phyloP scores from a whole-genome alignment of 345 rosid genomes.

The Clausena lansium region DNA sequence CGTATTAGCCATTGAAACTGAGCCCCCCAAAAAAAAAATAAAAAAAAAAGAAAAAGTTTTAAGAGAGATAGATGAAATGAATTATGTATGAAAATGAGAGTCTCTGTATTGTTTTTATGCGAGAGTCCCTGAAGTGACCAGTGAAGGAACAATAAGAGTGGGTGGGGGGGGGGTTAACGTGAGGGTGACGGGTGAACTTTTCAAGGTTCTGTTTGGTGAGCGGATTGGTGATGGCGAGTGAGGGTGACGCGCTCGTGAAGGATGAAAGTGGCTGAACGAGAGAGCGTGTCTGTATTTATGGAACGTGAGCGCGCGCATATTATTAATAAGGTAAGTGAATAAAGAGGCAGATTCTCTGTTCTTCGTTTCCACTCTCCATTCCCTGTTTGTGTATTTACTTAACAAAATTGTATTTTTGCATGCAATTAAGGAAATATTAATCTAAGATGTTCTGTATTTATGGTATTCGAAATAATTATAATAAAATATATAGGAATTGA shows the following conservation, averaged over 20 bases:
- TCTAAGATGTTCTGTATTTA: neutral
- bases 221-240: neutral
- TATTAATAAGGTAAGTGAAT: neutral
- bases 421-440: neutral
- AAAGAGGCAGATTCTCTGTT: neutral
- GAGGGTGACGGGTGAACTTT: slow-evolving; percentile 3
- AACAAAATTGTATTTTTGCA: neutral
- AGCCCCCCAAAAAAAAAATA: neutral
- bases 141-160: too few species aligned
- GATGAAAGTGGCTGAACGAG: neutral
- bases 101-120: neutral
- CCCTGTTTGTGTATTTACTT: neutral
- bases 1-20: slow-evolving; percentile 14
- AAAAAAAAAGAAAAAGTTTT: neutral
- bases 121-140: neutral
- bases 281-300: neutral
- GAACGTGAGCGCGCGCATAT: neutral
- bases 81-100: neutral
- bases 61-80: too few species aligned
- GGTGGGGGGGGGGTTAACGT: neutral
- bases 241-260: neutral
- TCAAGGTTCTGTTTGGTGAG: neutral
- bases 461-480: neutral
- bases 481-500: neutral
- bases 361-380: too few species aligned